Base-by-base conservation (phyloP, 352 stramenopile species). In the Globisporangium acanthophoron region DNA sequence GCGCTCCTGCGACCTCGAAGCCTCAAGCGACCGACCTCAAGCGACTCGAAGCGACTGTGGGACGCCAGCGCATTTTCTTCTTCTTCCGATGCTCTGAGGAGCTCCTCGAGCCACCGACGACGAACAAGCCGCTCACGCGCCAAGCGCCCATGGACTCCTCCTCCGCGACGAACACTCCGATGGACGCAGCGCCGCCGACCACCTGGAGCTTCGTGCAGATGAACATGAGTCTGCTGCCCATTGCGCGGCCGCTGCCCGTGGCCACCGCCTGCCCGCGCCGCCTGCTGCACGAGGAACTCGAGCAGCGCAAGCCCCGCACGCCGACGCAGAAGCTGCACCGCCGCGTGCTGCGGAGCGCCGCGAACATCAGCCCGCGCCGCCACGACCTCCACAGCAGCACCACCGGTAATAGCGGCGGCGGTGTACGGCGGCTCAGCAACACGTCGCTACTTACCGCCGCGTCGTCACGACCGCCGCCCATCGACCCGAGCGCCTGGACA, bases 141-240 rank as follows among this genome's bases (percentile, higher is more conserved):
- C 31, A 6, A 6, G 6, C 31, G 6, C 6, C 31, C 6, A 37
- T 37, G 31, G 31, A 37, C 31, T 24, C 21, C 21, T 24, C 21
- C 21, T 24, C 21, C 21, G 9, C 31, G 31, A 40, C 35, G 35
- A 40, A 40, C 35, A 15, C 37, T 1, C 3, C 37, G 37, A 41
- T 41, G 37, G 37, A 41, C 37, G 37, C 37, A 3, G 9, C 31
- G 31, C 6, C 13, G 11, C 7, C 43, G 7, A 45, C 73, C 15
- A 84, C 80, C 15, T 92, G 82, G 82, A 92, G 58, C 61, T 92
- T 92, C 54, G 82, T 92, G 40, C 80, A 90, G 67, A 92, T 92
- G 82, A 92, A 92, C 62, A 92, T 90, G 82, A 79, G 73, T 50
- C 67, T 92, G 45, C 60, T 92, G 39, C 82, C 82, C 3, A 92